These are phyloP conservation scores for Tolypocladium ovalisporum DNA, from an alignment of 2,329 filamentous ascomycete species.

Conservation along the genomic window DNA sequence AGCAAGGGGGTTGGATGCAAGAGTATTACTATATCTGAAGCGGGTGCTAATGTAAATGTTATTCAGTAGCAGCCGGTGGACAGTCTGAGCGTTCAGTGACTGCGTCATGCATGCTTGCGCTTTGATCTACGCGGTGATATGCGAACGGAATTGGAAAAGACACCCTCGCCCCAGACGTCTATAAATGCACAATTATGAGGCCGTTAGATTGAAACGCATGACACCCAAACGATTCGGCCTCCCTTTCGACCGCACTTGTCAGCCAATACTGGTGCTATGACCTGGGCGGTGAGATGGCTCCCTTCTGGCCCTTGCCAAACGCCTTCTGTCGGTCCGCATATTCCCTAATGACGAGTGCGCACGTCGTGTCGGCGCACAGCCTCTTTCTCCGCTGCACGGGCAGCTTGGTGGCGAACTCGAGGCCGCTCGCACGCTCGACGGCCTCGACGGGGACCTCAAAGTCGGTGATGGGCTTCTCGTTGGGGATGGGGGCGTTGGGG, in stretches of 20 bases:
- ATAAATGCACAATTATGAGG: neutral
- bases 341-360: constrained; percentile 73
- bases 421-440: constrained; percentile 80
- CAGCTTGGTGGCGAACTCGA: constrained; percentile 81
- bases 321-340: constrained; percentile 54
- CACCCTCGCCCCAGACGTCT: neutral
- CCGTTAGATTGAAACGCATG: neutral
- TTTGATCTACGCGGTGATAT: constrained; percentile 1
- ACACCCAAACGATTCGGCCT: neutral
- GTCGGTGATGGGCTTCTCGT: constrained; percentile 74
- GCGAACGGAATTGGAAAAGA: neutral
- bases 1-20: neutral
- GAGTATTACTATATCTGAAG: neutral
- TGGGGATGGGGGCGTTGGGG: constrained; percentile 81
- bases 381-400: constrained; percentile 62
- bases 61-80: neutral
- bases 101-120: constrained; percentile 45
- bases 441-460: constrained; percentile 94
- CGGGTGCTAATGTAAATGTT: neutral
- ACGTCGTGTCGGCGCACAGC: constrained; percentile 78
- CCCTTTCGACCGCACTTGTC: neutral
- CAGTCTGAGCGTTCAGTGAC: neutral
- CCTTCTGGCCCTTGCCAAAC: constrained; percentile 30
- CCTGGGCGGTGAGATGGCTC: constrained; percentile 8
- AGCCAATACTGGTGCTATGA: constrained; percentile 1